phyloP scores from a whole-genome alignment of 2,329 filamentous ascomycete genomes.

The Ophiosphaerella herpotricha region DNA sequence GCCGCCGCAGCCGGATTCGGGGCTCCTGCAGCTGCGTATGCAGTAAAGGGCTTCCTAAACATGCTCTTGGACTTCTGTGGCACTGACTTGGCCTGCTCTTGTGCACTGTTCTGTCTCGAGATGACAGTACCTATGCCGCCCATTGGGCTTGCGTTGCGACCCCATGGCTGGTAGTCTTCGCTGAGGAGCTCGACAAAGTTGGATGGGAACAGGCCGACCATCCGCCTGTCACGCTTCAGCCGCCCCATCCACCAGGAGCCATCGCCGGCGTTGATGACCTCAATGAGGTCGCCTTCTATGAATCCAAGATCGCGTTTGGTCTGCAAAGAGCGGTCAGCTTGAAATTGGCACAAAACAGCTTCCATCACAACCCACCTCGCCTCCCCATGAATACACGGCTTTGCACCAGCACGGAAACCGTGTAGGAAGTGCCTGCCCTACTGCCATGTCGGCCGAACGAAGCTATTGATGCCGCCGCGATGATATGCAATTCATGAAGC shows the following conservation, averaged over 20 bases:
- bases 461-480: slow-evolving; percentile 5
- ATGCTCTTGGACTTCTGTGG: slow-evolving; percentile 58
- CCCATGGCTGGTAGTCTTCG: slow-evolving; percentile 79
- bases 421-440: slow-evolving; percentile 64
- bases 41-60: slow-evolving; percentile 68
- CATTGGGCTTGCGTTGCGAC: slow-evolving; percentile 58
- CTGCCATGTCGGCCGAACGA: slow-evolving; percentile 46
- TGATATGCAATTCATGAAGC: slow-evolving; percentile 25
- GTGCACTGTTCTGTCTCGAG: slow-evolving; percentile 57
- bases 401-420: slow-evolving; percentile 90
- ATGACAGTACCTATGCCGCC: slow-evolving; percentile 48
- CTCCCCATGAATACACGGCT: slow-evolving; percentile 91
- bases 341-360: slow-evolving; percentile 9
- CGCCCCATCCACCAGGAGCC: slow-evolving; percentile 98
- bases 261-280: slow-evolving; percentile 96
- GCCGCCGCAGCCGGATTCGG: slow-evolving; percentile 50
- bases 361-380: slow-evolving; percentile 59
- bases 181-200: slow-evolving; percentile 95
- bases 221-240: slow-evolving; percentile 83
- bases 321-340: slow-evolving; percentile 44
- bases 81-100: slow-evolving; percentile 50
- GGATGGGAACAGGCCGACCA: slow-evolving; percentile 91
- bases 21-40: slow-evolving; percentile 55
- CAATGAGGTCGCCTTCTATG: slow-evolving; percentile 95
- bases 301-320: slow-evolving; percentile 95